A percentile compares a stretch with the other conserved stretches of the same genome.
phyloP scores from a whole-genome alignment of 2,329 filamentous ascomycete species.

The Mycosphaerella sp. region DNA sequence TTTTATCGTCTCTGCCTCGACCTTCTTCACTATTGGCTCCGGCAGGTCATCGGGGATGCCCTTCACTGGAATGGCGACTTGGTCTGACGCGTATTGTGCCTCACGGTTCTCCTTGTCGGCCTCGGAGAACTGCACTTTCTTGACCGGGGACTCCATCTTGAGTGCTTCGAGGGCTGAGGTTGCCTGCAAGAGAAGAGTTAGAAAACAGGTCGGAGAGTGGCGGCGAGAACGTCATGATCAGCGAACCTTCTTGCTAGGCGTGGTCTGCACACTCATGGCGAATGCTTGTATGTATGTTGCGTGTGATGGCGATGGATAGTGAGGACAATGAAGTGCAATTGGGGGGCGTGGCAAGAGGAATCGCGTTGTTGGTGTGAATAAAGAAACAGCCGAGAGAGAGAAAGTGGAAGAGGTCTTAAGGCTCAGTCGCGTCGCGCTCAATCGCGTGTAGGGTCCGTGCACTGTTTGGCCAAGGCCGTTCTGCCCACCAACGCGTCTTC shows the following conservation, averaged over 20 bases:
- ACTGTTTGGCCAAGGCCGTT: constrained; percentile 7
- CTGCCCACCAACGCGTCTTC: constrained; percentile 10
- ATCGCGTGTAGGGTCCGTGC: constrained; percentile 1
- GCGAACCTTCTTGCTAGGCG: constrained; percentile 65
- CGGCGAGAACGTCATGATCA: constrained; percentile 35
- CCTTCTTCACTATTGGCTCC: constrained; percentile 28
- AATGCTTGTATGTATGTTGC: constrained; percentile 17
- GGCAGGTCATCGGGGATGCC: constrained; percentile 45
- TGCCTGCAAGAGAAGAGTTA: constrained; percentile 53
- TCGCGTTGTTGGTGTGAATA: constrained; percentile 10
- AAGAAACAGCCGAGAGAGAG: constrained; percentile 7
- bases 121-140: constrained; percentile 75
- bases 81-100: constrained; percentile 42
- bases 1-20: constrained; percentile 49
- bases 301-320: constrained; percentile 8
- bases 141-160: constrained; percentile 87
- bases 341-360: constrained; percentile 13
- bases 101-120: constrained; percentile 76
- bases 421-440: neutral
- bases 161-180: constrained; percentile 79
- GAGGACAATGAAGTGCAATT: constrained; percentile 11
- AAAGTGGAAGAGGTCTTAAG: constrained; percentile 10
- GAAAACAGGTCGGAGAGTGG: constrained; percentile 36
- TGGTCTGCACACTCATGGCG: constrained; percentile 58
- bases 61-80: constrained; percentile 53